Conservation (phyloP, 768 basidiomycete genomes). For the Russula abietina region DNA sequence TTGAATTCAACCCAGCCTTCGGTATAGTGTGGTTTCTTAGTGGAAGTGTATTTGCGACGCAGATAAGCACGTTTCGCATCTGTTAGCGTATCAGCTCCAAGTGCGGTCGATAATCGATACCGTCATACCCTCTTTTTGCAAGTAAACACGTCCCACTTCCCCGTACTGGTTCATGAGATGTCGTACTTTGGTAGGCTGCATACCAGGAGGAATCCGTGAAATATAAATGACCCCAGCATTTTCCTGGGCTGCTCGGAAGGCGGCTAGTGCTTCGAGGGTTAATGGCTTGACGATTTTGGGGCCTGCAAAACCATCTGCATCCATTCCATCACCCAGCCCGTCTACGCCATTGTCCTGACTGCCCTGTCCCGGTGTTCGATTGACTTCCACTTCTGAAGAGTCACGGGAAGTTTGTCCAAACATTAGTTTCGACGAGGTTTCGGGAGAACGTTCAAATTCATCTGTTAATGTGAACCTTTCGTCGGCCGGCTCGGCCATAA, state of each 20-base stretch:
- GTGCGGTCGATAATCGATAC: background rate
- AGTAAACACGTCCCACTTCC: conserved; percentile 85
- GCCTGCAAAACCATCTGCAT: conserved; percentile 53
- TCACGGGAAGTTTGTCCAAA: background rate
- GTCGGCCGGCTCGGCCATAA: background rate
- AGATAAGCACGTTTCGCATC: conserved; percentile 86
- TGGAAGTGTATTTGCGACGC: conserved; percentile 71
- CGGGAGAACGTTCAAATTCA: background rate
- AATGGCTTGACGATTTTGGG: conserved; percentile 66
- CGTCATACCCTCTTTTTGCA: conserved; percentile 80
- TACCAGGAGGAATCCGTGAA: conserved; percentile 93
- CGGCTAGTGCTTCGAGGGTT: conserved; percentile 66
- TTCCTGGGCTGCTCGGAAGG: conserved; percentile 66
- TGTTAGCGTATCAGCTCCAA: conserved; percentile 29
- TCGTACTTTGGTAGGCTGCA: conserved; percentile 94
- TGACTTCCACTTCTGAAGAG: background rate
- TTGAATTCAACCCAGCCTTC: conserved; percentile 99
- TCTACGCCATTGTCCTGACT: conserved; percentile 8
- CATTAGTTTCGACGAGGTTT: background rate
- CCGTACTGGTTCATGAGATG: conserved; percentile 89
- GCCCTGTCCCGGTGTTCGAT: background rate
- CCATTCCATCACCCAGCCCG: conserved; percentile 45
- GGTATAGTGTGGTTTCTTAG: conserved; percentile 80
- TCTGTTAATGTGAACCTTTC: background rate
- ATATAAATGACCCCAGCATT: conserved; percentile 88